Evolutionary conservation across 768 basidiomycete genomes (phyloP).

Genomic region (Lactarius pseudohatsudake): DNA sequence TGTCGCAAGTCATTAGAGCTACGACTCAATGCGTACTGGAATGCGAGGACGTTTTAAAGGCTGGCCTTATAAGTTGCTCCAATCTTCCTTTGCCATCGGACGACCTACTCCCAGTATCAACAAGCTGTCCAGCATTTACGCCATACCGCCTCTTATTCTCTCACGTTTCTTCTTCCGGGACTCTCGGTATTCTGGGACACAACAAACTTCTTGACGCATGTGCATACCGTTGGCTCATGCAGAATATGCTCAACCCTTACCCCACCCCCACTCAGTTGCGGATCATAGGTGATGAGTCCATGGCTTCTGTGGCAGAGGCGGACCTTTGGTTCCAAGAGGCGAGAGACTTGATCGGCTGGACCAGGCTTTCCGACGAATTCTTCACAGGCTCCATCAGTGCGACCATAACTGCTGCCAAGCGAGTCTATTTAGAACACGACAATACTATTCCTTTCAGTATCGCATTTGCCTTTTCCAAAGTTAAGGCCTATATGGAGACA

Average conservation of each 20-base stretch:
- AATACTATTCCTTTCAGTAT: conserved; percentile 18
- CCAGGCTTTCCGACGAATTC: conserved; percentile 15
- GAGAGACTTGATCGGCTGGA: conserved; percentile 31
- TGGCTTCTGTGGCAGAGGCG: conserved; percentile 13
- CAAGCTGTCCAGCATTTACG: background rate
- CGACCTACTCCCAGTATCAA: background rate
- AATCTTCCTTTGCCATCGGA: background rate
- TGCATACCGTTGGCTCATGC: conserved; percentile 17
- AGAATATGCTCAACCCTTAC: conserved; percentile 52
- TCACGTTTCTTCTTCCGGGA: background rate
- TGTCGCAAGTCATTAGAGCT: background rate
- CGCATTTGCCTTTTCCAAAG: conserved; percentile 29
- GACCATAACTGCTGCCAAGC: conserved; percentile 34
- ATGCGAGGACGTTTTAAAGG: background rate
- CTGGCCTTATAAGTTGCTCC: background rate
- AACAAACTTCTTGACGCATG: background rate
- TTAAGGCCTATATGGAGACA: conserved; percentile 34
- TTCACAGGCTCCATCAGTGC: conserved; percentile 33
- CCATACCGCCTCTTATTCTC: conserved; percentile 13
- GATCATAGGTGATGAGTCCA: conserved; percentile 13
- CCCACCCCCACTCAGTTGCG: conserved; percentile 36
- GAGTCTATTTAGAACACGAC: conserved; percentile 32
- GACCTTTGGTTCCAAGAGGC: conserved; percentile 29
- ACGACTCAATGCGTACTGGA: background rate
- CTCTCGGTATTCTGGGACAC: background rate